Base-by-base conservation (phyloP, 768 basidiomycete species). In the Naematelia aurantialba region DNA sequence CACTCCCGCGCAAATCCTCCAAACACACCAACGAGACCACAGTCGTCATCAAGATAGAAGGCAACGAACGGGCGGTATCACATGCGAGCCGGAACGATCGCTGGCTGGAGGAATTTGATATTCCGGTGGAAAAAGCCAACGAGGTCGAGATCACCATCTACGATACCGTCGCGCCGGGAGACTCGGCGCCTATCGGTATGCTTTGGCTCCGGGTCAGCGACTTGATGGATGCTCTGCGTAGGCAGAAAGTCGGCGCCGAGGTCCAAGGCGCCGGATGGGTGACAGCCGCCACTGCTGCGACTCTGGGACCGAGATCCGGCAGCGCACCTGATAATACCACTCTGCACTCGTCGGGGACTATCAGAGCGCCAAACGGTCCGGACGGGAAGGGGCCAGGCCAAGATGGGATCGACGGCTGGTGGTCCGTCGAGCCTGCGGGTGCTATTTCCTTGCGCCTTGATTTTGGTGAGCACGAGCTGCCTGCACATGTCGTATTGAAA, bases 101-200 rank as follows among this genome's bases (percentile, higher is more conserved):
- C 46, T 99, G 96, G 96, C 90, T 91, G 74, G 93, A 99, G 78
- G 89, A 92, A 59, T 97, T 98, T 62, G 91, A 94, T 77, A 90
- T 99, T 59, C 82, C 87, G 0, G 89, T 98, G 42, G 94, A 98
- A 81, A 98, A 98, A 78, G 93, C 94, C 13, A 97, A 94, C 74
- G 96, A 99, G 81, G 89, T 97, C 50, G 96, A 98, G 79, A 87
- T 99, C 52, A 89, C 91, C 27, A 84, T 99, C 29, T 92, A 91
- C 69, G 96, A 99, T 78, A 91, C 91, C 67, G 89, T 89, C 69
- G 83, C 84, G 19, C 76, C 77, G 3, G 87, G 76, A 5, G 89
- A 91, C 61, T 86, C 90, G 0, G 83, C 89, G 13, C 93, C 92
- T 30, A 92, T 98, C 61, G 96, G 94, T 26, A 82, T 98, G 67